A percentile compares a stretch with the other conserved stretches of the same genome.
These are phyloP conservation scores for Cercospora citrullina DNA, from an alignment of 2,329 filamentous ascomycete species.

Conservation along the genomic window DNA sequence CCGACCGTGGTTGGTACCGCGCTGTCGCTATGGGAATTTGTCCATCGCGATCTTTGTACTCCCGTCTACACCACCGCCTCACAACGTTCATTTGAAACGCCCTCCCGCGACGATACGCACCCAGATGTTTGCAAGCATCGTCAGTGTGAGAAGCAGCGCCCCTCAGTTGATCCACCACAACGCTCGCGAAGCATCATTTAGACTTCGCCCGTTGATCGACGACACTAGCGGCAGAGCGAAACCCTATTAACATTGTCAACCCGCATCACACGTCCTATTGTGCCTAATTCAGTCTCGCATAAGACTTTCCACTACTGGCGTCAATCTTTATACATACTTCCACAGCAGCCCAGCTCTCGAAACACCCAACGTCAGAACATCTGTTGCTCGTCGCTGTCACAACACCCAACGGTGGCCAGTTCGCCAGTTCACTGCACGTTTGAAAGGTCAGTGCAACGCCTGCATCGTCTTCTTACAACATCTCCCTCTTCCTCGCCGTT, in stretches of 20 bases:
- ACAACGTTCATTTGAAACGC: conserved; percentile 1
- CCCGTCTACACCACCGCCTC: neutral
- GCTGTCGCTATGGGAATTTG: neutral
- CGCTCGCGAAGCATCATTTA: conserved; percentile 8
- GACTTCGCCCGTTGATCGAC: conserved; percentile 14
- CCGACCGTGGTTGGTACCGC: conserved; percentile 17
- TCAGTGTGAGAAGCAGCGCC: conserved; percentile 12
- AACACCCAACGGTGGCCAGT: conserved; percentile 24
- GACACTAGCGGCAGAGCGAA: conserved; percentile 21
- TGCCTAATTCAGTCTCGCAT: conserved; percentile 21
- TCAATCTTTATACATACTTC: conserved; percentile 25
- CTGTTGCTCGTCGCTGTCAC: conserved; percentile 19
- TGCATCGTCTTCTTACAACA: conserved; percentile 15
- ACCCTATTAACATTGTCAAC: conserved; percentile 23
- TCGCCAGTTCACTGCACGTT: conserved; percentile 13
- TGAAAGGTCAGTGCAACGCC: conserved; percentile 25
- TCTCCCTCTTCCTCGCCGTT: conserved; percentile 4
- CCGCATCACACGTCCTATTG: conserved; percentile 18
- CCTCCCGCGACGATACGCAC: neutral
- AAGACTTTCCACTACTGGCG: conserved; percentile 10
- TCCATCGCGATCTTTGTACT: neutral
- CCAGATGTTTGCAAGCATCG: neutral
- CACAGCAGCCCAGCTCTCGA: conserved; percentile 15
- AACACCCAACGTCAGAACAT: conserved; percentile 25
- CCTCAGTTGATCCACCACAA: conserved; percentile 12